Base-by-base conservation (phyloP, 163 green algal species). In the Volvox carteri region DNA sequence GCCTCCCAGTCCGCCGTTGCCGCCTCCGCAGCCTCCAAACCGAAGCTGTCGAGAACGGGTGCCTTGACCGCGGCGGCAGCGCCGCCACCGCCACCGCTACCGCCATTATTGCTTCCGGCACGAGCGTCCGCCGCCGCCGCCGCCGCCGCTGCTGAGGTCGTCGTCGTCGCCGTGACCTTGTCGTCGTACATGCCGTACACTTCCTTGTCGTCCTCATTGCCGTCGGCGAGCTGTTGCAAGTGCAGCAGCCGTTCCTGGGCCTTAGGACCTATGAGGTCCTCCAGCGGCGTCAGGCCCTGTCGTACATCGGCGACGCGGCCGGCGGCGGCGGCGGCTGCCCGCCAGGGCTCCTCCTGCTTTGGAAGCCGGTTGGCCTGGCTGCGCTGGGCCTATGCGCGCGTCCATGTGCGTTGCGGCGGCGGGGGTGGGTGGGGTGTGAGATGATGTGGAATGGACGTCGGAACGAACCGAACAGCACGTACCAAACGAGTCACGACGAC, bases 381-480 rank as follows among this genome's bases (percentile, higher is more conserved):
- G 65, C 81, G 81, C 48, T 87, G 81, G 35, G 62, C 30, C 81
- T 87, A n/a, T n/a, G n/a, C n/a, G n/a, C n/a, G n/a, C n/a, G n/a
- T n/a, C n/a, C n/a, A n/a, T n/a, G n/a, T n/a, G n/a, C n/a, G n/a
- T n/a, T n/a, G n/a, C n/a, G n/a, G n/a, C n/a, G n/a, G n/a, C n/a
- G n/a, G n/a, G n/a, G n/a, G n/a, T n/a, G n/a, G n/a, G n/a, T n/a
- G n/a, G n/a, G n/a, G n/a, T n/a, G n/a, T n/a, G n/a, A n/a, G n/a
- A n/a, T n/a, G n/a, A n/a, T n/a, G n/a, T n/a, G n/a, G n/a, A n/a
- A n/a, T n/a, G n/a, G n/a, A n/a, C n/a, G n/a, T n/a, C n/a, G n/a
- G n/a, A n/a, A n/a, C n/a, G n/a, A n/a, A n/a, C n/a, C n/a, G n/a
- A n/a, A n/a, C n/a, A n/a, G n/a, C n/a, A n/a, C n/a, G n/a, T n/a